A percentile compares a stretch with the other conserved stretches of the same genome.
phyloP scores from a whole-genome alignment of 1,284 basidiomycete genomes.

The Porogramme epimiltina region DNA sequence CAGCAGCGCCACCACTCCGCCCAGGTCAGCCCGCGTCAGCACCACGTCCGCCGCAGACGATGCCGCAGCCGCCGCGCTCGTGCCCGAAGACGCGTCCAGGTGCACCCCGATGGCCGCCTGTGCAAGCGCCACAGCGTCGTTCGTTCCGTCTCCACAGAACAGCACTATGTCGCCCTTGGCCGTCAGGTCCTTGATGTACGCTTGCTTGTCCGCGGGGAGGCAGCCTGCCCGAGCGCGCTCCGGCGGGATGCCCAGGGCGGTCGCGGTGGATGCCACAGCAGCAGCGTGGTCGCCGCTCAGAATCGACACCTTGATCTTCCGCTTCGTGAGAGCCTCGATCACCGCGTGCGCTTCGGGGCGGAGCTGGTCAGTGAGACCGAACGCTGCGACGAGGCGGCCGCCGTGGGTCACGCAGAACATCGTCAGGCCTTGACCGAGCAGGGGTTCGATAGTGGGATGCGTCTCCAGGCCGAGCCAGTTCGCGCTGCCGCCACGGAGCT shows the following conservation, averaged over 20 bases:
- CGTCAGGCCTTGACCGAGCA: conserved; percentile 33
- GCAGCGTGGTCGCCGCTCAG: conserved; percentile 56
- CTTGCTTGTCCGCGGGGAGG: conserved; percentile 52
- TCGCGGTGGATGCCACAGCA: conserved; percentile 51
- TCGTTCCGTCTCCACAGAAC: conserved; percentile 46
- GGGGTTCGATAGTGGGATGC: conserved; percentile 22
- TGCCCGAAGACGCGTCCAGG: conserved; percentile 43
- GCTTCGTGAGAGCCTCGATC: conserved; percentile 38
- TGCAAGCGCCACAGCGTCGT: conserved; percentile 54
- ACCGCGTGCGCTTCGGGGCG: conserved; percentile 45
- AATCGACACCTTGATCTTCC: conserved; percentile 47
- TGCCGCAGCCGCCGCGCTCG: too few relatives aligned
- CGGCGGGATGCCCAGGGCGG: conserved; percentile 40
- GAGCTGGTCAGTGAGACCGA: conserved; percentile 51
- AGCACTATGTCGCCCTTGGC: conserved; percentile 31
- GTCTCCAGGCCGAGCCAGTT: conserved; percentile 31
- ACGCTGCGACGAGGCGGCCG: conserved; percentile 37
- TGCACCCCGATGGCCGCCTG: conserved; percentile 52
- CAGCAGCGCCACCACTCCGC: conserved; percentile 42
- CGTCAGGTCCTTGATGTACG: conserved; percentile 41
- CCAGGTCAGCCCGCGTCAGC: conserved; percentile 40
- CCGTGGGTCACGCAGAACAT: conserved; percentile 40
- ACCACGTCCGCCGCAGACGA: conserved; percentile 50
- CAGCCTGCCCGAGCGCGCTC: conserved; percentile 47
- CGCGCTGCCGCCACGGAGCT: conserved; percentile 39